These are phyloP conservation scores for Lentinula sp. DNA, from an alignment of 768 basidiomycete genomes.

Conservation along the genomic window DNA sequence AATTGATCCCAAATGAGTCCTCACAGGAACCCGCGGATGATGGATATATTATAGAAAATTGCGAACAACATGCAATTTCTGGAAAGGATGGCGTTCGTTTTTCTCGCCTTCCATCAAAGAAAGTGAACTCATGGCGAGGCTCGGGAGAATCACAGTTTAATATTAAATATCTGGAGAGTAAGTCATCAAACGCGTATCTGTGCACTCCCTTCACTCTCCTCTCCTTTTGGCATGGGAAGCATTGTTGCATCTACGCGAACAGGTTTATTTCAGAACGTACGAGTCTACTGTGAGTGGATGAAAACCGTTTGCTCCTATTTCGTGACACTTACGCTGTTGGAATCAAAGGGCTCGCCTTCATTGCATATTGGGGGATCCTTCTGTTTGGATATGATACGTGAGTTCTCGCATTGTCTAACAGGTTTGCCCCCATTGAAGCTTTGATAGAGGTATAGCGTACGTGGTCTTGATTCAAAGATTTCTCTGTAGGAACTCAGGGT, in stretches of 20 bases:
- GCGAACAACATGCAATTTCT: no score
- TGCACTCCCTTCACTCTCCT: no score
- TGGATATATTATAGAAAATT: no score
- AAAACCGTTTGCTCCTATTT: background rate
- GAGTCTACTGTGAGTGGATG: background rate
- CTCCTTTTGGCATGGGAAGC: background rate
- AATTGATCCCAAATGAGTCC: no score
- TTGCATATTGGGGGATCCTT: background rate
- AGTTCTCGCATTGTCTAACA: background rate
- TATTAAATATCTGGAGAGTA: background rate
- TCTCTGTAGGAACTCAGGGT: background rate
- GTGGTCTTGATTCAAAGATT: background rate
- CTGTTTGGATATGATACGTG: slow-evolving; percentile 5
- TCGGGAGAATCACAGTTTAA: background rate
- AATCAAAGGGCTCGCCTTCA: background rate
- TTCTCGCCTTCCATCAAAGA: background rate
- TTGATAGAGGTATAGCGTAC: background rate
- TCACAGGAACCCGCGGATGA: no score
- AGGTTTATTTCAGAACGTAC: background rate
- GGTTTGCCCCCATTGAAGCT: no score
- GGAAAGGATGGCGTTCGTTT: background rate
- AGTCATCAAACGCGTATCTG: no score
- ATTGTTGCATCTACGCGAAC: background rate
- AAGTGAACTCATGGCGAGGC: background rate
- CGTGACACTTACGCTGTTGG: background rate